phyloP scores from a whole-genome alignment of 1,284 basidiomycete genomes.

The Papiliotrema flavescens region DNA sequence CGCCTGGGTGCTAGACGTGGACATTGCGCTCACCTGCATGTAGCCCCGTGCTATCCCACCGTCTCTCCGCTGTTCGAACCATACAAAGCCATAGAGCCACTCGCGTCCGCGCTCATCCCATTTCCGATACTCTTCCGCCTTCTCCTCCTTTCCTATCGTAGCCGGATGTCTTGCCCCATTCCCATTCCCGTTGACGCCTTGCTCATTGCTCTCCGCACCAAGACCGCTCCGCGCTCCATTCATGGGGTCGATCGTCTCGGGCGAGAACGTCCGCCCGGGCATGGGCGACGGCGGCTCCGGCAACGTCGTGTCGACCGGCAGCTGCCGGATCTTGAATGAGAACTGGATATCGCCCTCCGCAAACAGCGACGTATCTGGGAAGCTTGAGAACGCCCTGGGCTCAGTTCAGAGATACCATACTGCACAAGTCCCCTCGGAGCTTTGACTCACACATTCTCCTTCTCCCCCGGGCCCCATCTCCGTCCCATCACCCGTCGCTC shows the following conservation, averaged over 20 bases:
- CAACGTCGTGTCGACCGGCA: constrained; percentile 33
- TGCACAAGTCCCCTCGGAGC: background rate
- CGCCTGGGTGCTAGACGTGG: background rate
- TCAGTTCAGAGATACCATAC: background rate
- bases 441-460: constrained; percentile 79
- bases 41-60: constrained; percentile 72
- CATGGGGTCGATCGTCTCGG: background rate
- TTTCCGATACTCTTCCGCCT: constrained; percentile 42
- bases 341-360: constrained; percentile 54
- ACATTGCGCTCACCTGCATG: constrained; percentile 61
- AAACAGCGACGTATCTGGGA: constrained; percentile 84
- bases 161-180: background rate
- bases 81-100: constrained; percentile 73
- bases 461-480: constrained; percentile 62
- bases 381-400: constrained; percentile 82
- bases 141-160: constrained; percentile 19
- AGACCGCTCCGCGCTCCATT: background rate
- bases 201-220: background rate
- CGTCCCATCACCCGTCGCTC: constrained; percentile 64
- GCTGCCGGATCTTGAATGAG: constrained; percentile 57
- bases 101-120: constrained; percentile 46
- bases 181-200: background rate
- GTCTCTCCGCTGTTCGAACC: constrained; percentile 73
- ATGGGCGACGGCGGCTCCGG: constrained; percentile 44
- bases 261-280: constrained; percentile 17